These are phyloP conservation scores for Puccinia hordei DNA, from an alignment of 1,284 basidiomycete genomes.

Conservation along the genomic window DNA sequence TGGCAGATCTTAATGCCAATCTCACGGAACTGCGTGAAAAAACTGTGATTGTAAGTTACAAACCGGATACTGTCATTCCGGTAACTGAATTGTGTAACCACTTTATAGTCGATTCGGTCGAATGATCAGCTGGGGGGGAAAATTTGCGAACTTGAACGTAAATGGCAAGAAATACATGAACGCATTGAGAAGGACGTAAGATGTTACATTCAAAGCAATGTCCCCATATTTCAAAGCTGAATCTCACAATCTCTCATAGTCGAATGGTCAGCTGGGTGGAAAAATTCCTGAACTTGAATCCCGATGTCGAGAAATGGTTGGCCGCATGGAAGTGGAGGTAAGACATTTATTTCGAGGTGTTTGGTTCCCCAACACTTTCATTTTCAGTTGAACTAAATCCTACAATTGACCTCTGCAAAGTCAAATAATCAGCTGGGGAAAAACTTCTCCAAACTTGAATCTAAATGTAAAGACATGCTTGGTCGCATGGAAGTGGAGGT, in stretches of 20 bases:
- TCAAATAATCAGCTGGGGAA: constrained; percentile 5
- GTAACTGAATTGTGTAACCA: neutral
- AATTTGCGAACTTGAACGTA: neutral
- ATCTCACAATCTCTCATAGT: no score
- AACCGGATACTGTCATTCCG: neutral
- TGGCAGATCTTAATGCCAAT: constrained; percentile 1
- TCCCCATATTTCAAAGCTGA: no score
- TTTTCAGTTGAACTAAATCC: no score
- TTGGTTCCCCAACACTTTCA: no score
- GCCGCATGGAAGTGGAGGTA: no score
- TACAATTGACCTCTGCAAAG: no score
- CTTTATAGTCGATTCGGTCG: neutral
- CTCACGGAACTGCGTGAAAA: neutral
- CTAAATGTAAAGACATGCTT: neutral
- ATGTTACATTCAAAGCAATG: no score
- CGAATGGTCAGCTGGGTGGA: no score
- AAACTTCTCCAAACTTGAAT: neutral
- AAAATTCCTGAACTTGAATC: constrained; percentile 1
- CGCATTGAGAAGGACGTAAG: no score
- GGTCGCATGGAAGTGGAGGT: no score
- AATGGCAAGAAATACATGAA: no score
- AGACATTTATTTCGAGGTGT: no score
- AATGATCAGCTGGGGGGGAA: neutral
- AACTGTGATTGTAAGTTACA: neutral
- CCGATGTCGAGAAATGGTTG: neutral